A percentile compares a stretch with the other conserved stretches of the same genome.
Conservation (phyloP, 2,329 filamentous ascomycete genomes). For the Ophiostoma novo-ulmi region DNA sequence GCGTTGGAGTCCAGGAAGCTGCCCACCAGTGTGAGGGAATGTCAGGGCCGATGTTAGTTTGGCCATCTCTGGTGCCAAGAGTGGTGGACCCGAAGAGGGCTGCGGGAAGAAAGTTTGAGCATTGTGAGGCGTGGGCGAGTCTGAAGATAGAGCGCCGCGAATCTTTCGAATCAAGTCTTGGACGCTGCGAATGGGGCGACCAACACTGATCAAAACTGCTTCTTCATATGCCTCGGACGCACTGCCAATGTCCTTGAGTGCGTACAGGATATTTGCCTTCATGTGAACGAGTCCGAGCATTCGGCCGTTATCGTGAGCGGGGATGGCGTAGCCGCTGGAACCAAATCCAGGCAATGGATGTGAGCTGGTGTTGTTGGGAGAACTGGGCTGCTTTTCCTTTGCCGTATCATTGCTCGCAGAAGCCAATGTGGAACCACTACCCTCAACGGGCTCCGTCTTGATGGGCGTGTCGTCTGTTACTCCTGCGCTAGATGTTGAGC, state of each 20-base stretch:
- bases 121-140: constrained; percentile 30
- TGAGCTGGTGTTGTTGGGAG: constrained; percentile 22
- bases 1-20: constrained; percentile 72
- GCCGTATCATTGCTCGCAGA: not conserved
- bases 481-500: not conserved
- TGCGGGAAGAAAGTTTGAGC: constrained; percentile 23
- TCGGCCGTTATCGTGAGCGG: constrained; percentile 82
- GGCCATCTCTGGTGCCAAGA: constrained; percentile 78
- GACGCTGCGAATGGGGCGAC: constrained; percentile 64
- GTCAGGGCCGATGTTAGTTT: constrained; percentile 76
- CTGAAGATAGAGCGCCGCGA: constrained; percentile 60
- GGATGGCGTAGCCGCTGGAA: constrained; percentile 77
- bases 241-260: constrained; percentile 70
- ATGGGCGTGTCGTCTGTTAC: not conserved
- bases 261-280: constrained; percentile 97
- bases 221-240: constrained; percentile 92
- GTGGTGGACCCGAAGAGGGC: constrained; percentile 55
- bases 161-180: constrained; percentile 74
- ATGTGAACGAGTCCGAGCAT: constrained; percentile 92
- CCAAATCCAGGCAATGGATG: constrained; percentile 51
- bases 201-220: constrained; percentile 82
- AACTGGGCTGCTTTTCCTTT: not conserved
- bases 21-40: constrained; percentile 64
- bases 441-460: not conserved
- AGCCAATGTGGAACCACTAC: not conserved